Percentiles rank a stretch among this genome's conserved stretches.
Conservation (phyloP, 2,329 filamentous ascomycete genomes). For the Tolypocladium sp. region DNA sequence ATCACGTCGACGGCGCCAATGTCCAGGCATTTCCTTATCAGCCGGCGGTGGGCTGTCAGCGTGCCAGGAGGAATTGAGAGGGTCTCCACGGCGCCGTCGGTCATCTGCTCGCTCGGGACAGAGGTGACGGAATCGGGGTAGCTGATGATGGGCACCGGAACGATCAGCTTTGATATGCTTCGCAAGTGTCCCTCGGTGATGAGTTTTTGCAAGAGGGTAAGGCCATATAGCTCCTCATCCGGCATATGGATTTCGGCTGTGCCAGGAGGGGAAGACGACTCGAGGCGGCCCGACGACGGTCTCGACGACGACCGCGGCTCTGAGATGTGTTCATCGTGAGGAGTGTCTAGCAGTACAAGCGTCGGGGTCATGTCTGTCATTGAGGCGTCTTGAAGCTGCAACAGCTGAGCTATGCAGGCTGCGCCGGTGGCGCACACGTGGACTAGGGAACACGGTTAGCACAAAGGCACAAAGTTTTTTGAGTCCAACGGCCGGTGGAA, state of each 20-base stretch:
- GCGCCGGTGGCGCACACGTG: slow-evolving; percentile 44
- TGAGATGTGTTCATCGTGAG: slow-evolving; percentile 37
- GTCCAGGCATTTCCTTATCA: slow-evolving; percentile 68
- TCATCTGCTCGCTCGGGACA: slow-evolving; percentile 21
- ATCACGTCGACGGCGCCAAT: slow-evolving; percentile 82
- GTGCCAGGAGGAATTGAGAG: slow-evolving; percentile 13
- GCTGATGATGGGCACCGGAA: slow-evolving; percentile 45
- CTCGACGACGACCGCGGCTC: slow-evolving; percentile 23
- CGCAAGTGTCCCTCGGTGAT: slow-evolving; percentile 49
- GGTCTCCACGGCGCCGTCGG: slow-evolving; percentile 28
- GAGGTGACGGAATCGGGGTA: slow-evolving; percentile 20
- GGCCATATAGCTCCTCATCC: slow-evolving; percentile 44
- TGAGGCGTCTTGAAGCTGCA: slow-evolving; percentile 42
- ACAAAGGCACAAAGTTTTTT: neutral
- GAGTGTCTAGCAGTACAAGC: slow-evolving; percentile 47
- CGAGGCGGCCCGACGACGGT: slow-evolving; percentile 38
- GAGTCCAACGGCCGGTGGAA: slow-evolving; percentile 5
- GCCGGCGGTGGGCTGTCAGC: slow-evolving; percentile 22
- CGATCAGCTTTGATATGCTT: slow-evolving; percentile 45
- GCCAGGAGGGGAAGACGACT: slow-evolving; percentile 23
- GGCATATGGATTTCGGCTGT: slow-evolving; percentile 29
- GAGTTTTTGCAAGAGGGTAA: slow-evolving; percentile 45
- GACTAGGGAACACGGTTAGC: slow-evolving; percentile 28
- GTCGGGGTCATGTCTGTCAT: slow-evolving; percentile 45
- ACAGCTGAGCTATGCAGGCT: slow-evolving; percentile 43